Base-by-base conservation (phyloP, 2,329 filamentous ascomycete species). In the Microthyrium microscopicum region DNA sequence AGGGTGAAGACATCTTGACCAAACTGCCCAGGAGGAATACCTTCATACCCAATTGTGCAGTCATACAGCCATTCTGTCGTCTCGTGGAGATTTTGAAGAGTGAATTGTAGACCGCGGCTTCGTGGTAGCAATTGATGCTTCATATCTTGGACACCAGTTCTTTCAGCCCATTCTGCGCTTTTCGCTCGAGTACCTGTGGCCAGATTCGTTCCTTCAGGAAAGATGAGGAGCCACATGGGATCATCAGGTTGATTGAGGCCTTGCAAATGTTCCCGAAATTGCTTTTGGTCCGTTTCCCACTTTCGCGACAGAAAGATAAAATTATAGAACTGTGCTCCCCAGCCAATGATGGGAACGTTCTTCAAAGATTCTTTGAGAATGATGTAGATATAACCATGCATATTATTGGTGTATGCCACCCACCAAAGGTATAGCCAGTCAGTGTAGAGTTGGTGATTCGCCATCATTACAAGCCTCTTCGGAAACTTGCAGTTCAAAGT, bases 391-490 rank as follows among this genome's bases (percentile, higher is more conserved):
- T 83, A 77, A 8, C 84, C 83, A 46, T 89, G 79, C 70, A 83
- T 82, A 34, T 68, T 66, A 37, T 78, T 79, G 18, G 79, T 82
- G 47, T 92, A 92, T n/a, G 75, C 80, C 18, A 83, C 75, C 83
- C 83, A 92, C 83, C 83, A 92, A 5, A 92, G 68, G 50, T 92
- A 92, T 6, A 91, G 57, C 83, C 82, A 92, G 56, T 92, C 82
- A 6, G 82, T 87, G 50, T 92, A 91, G 33, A 91, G 74, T 68
- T 85, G 81, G 49, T 92, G 83, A 50, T 92, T 92, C 18, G 83
- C 82, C 52, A 91, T 80, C 56, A 92, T 60, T 18, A 92, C 68
- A 48, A 91, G 60, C 31, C 83, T 70, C 48, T 89, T 76, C 1
- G 83, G 81, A 42, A 92, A 92, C 42, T 71, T 64, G 51, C 81